A percentile compares a stretch with the other conserved stretches of the same genome.
Conservation (phyloP, 495 filamentous ascomycete genomes). For the Penicillium salamii region DNA sequence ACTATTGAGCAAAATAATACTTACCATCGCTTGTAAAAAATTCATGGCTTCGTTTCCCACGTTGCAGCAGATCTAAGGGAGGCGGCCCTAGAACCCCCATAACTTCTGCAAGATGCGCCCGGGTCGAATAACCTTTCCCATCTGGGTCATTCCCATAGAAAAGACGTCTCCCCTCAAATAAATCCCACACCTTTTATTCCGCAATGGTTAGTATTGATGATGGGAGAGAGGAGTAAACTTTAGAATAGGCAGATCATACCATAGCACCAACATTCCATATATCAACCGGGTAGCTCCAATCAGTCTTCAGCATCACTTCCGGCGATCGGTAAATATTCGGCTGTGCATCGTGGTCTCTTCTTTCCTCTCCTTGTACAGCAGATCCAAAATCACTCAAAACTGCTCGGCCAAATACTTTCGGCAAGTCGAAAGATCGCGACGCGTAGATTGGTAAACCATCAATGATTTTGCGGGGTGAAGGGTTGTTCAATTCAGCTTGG, state of each 20-base stretch:
- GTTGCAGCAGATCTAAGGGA: conserved; percentile 38
- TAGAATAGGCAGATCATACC: neutral
- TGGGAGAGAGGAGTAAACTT: no score
- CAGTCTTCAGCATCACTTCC: conserved; percentile 44
- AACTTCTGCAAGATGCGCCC: conserved; percentile 46
- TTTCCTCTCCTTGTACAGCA: conserved; percentile 57
- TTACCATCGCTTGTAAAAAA: conserved; percentile 40
- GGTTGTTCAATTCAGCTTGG: conserved; percentile 27
- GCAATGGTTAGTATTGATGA: no score
- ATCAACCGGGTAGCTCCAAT: conserved; percentile 46
- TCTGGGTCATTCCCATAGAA: conserved; percentile 46
- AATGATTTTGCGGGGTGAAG: conserved; percentile 37
- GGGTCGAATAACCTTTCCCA: conserved; percentile 37
- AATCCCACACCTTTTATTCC: conserved; percentile 46
- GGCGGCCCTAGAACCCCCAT: conserved; percentile 46
- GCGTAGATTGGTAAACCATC: conserved; percentile 33
- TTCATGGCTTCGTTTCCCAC: conserved; percentile 30
- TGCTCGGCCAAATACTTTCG: conserved; percentile 22
- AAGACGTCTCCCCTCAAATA: conserved; percentile 44
- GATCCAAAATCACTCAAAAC: conserved; percentile 77
- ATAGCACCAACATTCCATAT: conserved; percentile 45
- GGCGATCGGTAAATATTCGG: conserved; percentile 45
- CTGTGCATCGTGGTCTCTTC: conserved; percentile 29
- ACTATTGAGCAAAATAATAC: neutral
- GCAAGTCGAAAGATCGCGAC: conserved; percentile 35